Evolutionary conservation across 1,284 basidiomycete species (phyloP), one percentile per base, ranked within the genome.

Genomic region (Salmacisia buchloeana): DNA sequence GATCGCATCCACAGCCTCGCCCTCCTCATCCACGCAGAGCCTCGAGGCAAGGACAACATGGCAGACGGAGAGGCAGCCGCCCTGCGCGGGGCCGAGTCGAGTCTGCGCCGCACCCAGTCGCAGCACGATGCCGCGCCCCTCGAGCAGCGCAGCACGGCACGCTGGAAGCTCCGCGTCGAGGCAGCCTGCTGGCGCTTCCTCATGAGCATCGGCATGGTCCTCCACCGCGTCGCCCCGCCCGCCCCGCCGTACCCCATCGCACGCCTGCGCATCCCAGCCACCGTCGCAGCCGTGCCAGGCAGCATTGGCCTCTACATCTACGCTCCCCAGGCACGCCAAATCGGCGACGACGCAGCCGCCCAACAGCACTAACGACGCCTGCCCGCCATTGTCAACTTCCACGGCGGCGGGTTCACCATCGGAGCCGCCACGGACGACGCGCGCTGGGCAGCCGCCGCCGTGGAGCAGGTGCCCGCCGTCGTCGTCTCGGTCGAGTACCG

Each of bases 361-460:
- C n/a, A n/a, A n/a, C n/a, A n/a, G n/a, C n/a, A n/a, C n/a, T n/a
- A n/a, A n/a, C n/a, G n/a, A n/a, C 67, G 69, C 6, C 63, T 65
- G 2, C 73, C 73, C 2, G 61, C 67, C 12, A 61, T 73, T 2
- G 63, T 74, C 38, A 71, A 74, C 54, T 74, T 74, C 39, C 73
- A 74, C 57, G 73, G 73, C 23, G 73, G 73, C 45, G 71, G 73
- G 2, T 74, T 74, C 63, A 69, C 70, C 34, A 70, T 71, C 13
- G 73, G 73, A 23, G 66, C 65, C 25, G 69, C 69, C 39, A 27
- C 70, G 6, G 73, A 74, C 43, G 68, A 74, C 39, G 71, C 70
- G 0, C 71, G 71, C 12, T 65, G 61, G 60, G 64, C 63, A 43
- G 56, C 61, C 10, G 31, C 60, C 21, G 31, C 73, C 56, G 68